Evolutionary conservation across 31 red algal genomes (phyloP).

Genomic region (Odonthalia washingtoniensis): DNA sequence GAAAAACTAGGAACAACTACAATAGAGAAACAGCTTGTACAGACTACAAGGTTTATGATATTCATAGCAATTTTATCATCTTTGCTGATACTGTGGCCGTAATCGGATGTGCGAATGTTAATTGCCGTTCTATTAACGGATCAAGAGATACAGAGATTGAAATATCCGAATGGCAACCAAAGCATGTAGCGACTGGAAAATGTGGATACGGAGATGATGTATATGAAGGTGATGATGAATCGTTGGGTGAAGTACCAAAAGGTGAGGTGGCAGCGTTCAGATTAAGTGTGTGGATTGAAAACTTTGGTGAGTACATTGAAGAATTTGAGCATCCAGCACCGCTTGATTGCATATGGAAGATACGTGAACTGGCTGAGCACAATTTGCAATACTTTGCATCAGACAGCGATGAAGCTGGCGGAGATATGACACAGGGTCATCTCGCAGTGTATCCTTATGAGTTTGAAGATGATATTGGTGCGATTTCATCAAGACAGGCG

Average conservation of each 20-base stretch:
- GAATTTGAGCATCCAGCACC: slow-evolving; percentile 66
- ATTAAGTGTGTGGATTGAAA: slow-evolving; percentile 66
- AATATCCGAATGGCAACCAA: slow-evolving; percentile 73
- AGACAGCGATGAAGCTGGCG: slow-evolving; percentile 38
- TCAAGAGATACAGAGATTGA: slow-evolving; percentile 87
- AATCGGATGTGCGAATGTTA: slow-evolving; percentile 87
- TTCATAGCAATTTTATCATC: slow-evolving; percentile 77
- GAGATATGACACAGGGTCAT: slow-evolving; percentile 71
- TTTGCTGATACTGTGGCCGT: slow-evolving; percentile 83
- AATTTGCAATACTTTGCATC: slow-evolving; percentile 69
- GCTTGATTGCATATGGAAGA: slow-evolving; percentile 54
- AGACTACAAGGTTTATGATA: slow-evolving; percentile 62
- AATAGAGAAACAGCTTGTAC: slow-evolving; percentile 49
- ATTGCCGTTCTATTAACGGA: slow-evolving; percentile 77
- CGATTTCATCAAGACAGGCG: slow-evolving; percentile 31
- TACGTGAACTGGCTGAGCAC: slow-evolving; percentile 57
- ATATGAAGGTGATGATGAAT: no score
- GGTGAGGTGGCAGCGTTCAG: slow-evolving; percentile 84
- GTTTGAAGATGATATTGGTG: slow-evolving; percentile 57
- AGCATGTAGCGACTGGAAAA: slow-evolving; percentile 58
- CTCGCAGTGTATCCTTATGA: slow-evolving; percentile 70
- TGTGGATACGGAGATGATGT: slow-evolving; percentile 31
- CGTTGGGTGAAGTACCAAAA: slow-evolving; percentile 46
- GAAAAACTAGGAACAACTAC: slow-evolving; percentile 38
- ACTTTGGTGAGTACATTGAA: slow-evolving; percentile 62